Percentiles rank a stretch among this genome's conserved stretches.
These are phyloP conservation scores for Plenodomus lindquistii DNA, from an alignment of 2,329 filamentous ascomycete genomes.

Conservation along the genomic window DNA sequence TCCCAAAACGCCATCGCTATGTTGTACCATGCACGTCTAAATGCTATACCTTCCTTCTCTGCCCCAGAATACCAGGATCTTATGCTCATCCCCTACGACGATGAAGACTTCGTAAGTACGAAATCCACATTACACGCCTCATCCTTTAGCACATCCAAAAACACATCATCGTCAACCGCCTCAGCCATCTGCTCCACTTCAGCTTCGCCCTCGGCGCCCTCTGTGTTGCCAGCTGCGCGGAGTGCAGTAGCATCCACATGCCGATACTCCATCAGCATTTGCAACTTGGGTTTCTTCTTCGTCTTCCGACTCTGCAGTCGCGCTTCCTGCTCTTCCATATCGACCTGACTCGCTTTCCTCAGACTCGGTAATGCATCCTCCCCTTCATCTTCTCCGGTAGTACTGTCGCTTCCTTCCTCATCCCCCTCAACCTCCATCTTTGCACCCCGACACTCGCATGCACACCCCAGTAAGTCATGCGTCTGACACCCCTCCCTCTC, in stretches of 20 bases:
- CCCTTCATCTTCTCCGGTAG: constrained; percentile 29
- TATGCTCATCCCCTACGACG: too few relatives aligned
- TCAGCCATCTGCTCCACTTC: constrained; percentile 34
- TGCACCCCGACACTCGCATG: constrained; percentile 61
- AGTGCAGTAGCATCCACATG: constrained; percentile 53
- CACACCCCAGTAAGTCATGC: constrained; percentile 67
- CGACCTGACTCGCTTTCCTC: constrained; percentile 49
- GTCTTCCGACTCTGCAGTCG: constrained; percentile 43
- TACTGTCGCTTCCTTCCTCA: constrained; percentile 11
- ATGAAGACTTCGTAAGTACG: constrained; percentile 53
- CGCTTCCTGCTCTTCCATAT: constrained; percentile 52
- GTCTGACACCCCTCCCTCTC: constrained; percentile 66
- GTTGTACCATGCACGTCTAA: too few relatives aligned
- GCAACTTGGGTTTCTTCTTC: constrained; percentile 49
- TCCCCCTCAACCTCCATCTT: constrained; percentile 15
- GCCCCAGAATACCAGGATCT: too few relatives aligned
- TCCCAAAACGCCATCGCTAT: too few relatives aligned
- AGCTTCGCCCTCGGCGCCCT: constrained; percentile 4
- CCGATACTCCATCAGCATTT: constrained; percentile 58
- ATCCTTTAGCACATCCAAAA: constrained; percentile 55
- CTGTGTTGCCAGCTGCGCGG: constrained; percentile 7
- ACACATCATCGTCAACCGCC: constrained; percentile 56
- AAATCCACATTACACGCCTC: constrained; percentile 51
- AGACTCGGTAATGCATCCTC: constrained; percentile 30
- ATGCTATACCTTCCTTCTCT: too few relatives aligned